These are phyloP conservation scores for Diutina catenulata DNA, from an alignment of 1,139 yeast genomes.

Conservation along the genomic window DNA sequence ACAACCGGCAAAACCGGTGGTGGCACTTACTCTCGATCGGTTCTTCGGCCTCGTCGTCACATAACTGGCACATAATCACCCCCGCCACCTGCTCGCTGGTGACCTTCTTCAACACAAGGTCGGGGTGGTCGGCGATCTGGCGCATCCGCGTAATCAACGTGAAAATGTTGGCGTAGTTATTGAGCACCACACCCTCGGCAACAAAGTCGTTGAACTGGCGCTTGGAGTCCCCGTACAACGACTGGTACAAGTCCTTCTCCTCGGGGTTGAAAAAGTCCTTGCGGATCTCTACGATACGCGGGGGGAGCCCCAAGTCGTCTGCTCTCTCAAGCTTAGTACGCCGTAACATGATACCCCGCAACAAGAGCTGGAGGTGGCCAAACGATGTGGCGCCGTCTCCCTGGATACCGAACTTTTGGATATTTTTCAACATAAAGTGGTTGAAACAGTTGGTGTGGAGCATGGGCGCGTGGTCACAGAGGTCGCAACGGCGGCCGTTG, in stretches of 20 bases:
- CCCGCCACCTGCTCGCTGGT: conserved; percentile 40
- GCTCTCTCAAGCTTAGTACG: conserved; percentile 94
- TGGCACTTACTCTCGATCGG: conserved; percentile 92
- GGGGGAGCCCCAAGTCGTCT: conserved; percentile 94
- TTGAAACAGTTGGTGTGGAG: conserved; percentile 90
- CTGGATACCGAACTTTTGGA: conserved; percentile 67
- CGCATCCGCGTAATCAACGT: conserved; percentile 95
- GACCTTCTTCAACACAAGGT: conserved; percentile 68
- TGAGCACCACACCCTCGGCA: conserved; percentile 88
- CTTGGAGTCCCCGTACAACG: conserved; percentile 76
- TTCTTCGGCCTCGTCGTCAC: conserved; percentile 97
- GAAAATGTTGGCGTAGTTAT: conserved; percentile 93
- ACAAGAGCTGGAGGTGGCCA: conserved; percentile 56
- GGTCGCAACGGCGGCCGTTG: conserved; percentile 73
- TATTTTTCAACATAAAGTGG: conserved; percentile 87
- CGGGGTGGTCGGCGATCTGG: conserved; percentile 97
- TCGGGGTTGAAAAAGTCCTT: conserved; percentile 84
- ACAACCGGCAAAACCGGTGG: conserved; percentile 84
- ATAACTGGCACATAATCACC: conserved; percentile 75
- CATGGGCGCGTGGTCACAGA: conserved; percentile 89
- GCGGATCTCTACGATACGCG: conserved; percentile 80
- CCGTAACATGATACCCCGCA: conserved; percentile 77
- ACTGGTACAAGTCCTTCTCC: conserved; percentile 82
- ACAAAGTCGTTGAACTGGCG: conserved; percentile 82
- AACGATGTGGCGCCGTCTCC: conserved; percentile 77